Percentiles rank a stretch among this genome's conserved stretches.
Conservation (phyloP, 2,329 filamentous ascomycete species). For the Phyllosticta citriasiana region DNA sequence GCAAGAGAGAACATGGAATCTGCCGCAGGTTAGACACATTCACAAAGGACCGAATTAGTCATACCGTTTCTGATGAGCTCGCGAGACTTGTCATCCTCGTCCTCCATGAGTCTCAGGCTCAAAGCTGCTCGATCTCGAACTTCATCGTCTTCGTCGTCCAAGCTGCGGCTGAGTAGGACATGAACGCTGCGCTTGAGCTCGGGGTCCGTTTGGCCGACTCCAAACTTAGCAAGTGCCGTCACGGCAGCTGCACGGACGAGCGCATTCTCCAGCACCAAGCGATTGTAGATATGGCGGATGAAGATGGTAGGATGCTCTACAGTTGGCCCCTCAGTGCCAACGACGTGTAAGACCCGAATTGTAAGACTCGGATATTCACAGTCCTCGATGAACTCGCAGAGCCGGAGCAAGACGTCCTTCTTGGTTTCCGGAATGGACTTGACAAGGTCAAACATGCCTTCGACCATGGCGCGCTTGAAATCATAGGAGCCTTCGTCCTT, state of each 20-base stretch:
- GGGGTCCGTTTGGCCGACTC: conserved; percentile 88
- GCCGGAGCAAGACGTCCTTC: conserved; percentile 72
- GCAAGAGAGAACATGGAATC: conserved; percentile 93
- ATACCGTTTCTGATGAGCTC: conserved; percentile 88
- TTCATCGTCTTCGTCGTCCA: conserved; percentile 96
- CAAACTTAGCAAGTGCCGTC: conserved; percentile 92
- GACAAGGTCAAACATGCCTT: conserved; percentile 98
- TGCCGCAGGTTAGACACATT: conserved; percentile 23
- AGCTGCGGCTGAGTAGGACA: conserved; percentile 81
- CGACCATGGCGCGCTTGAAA: conserved; percentile 94
- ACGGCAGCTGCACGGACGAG: conserved; percentile 92
- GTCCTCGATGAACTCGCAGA: conserved; percentile 98
- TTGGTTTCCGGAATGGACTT: conserved; percentile 91
- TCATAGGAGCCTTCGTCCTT: conserved; percentile 96
- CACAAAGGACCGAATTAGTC: conserved; percentile 14
- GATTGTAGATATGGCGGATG: conserved; percentile 98
- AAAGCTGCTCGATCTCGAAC: conserved; percentile 91
- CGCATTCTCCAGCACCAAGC: conserved; percentile 93
- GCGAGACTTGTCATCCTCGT: conserved; percentile 76
- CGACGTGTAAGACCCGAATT: conserved; percentile 85
- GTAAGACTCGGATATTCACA: conserved; percentile 98
- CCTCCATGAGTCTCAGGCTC: conserved; percentile 83
- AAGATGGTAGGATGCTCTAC: conserved; percentile 96
- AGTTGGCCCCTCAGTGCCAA: conserved; percentile 90
- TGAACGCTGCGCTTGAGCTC: conserved; percentile 95